Conservation (phyloP, 164 flowering plant genomes). For the Magnolia sinica region DNA sequence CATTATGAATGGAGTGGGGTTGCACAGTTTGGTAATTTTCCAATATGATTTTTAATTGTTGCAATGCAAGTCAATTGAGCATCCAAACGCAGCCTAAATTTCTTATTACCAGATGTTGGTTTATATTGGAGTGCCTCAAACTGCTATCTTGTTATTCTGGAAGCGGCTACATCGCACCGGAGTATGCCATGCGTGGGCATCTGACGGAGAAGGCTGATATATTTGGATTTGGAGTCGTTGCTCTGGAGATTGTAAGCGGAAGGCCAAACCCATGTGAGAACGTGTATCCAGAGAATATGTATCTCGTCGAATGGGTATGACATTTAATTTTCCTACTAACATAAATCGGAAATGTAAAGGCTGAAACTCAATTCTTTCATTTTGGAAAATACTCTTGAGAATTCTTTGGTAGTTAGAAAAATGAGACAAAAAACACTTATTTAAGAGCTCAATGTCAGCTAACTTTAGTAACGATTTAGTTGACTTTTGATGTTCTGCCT, state of each 20-base stretch:
- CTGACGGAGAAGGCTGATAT: constrained; percentile 35
- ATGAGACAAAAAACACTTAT: no score
- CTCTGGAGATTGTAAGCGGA: constrained; percentile 29
- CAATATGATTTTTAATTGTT: no score
- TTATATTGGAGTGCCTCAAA: background rate
- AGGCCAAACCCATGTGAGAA: constrained; percentile 22
- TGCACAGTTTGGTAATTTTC: no score
- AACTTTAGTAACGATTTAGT: no score
- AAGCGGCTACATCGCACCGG: constrained; percentile 28
- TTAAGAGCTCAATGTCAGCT: no score
- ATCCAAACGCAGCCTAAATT: background rate
- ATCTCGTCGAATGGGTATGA: constrained; percentile 37
- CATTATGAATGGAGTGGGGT: no score
- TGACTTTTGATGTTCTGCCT: no score
- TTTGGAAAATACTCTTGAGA: no score
- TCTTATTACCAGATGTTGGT: background rate
- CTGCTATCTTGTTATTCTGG: background rate
- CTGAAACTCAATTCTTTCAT: no score
- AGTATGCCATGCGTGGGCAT: constrained; percentile 36
- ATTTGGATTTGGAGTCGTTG: constrained; percentile 32
- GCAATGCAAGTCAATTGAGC: no score
- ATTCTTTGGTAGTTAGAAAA: no score
- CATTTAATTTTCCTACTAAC: background rate
- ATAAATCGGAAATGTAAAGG: no score
- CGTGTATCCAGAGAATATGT: constrained; percentile 22